Conservation (phyloP, 176 grass and related monocot species). For the Rhynchospora breviuscula region DNA sequence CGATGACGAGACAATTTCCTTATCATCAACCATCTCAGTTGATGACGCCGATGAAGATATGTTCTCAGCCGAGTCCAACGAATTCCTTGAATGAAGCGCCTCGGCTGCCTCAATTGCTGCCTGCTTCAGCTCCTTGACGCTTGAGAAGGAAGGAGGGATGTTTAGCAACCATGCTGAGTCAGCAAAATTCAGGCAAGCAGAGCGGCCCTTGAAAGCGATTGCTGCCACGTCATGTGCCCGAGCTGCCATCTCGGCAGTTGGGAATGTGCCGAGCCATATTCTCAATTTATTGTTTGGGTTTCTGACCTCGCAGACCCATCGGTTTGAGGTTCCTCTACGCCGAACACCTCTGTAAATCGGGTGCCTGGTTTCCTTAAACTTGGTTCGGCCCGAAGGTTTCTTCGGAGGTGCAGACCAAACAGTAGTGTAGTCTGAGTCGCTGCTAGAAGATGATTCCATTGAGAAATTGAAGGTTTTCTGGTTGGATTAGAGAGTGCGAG, state of each 20-base stretch:
- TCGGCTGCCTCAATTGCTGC: constrained; percentile 35
- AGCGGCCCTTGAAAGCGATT: constrained; percentile 32
- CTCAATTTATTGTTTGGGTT: constrained; percentile 43
- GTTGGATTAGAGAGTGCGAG: background rate
- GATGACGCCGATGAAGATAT: background rate
- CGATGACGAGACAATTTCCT: background rate
- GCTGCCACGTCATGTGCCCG: constrained; percentile 58
- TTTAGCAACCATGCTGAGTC: constrained; percentile 50
- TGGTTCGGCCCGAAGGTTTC: constrained; percentile 61
- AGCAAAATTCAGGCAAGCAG: constrained; percentile 48
- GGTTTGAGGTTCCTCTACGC: constrained; percentile 25
- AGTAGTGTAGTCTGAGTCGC: background rate
- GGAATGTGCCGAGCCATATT: constrained; percentile 76
- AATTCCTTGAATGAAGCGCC: constrained; percentile 22
- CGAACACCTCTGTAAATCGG: constrained; percentile 77
- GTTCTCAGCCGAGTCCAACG: background rate
- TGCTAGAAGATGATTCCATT: constrained; percentile 12
- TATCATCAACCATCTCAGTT: background rate
- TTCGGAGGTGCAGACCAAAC: constrained; percentile 35
- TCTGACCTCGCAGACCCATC: constrained; percentile 82
- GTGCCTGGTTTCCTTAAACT: constrained; percentile 81
- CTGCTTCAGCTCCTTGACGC: constrained; percentile 27
- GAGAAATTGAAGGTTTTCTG: background rate
- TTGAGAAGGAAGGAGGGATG: constrained; percentile 22
- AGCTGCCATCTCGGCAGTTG: constrained; percentile 50